Percentiles rank a stretch among this genome's conserved stretches.
These are phyloP conservation scores for Asclepias syriaca DNA, from an alignment of 257 asterid genomes.

Conservation along the genomic window DNA sequence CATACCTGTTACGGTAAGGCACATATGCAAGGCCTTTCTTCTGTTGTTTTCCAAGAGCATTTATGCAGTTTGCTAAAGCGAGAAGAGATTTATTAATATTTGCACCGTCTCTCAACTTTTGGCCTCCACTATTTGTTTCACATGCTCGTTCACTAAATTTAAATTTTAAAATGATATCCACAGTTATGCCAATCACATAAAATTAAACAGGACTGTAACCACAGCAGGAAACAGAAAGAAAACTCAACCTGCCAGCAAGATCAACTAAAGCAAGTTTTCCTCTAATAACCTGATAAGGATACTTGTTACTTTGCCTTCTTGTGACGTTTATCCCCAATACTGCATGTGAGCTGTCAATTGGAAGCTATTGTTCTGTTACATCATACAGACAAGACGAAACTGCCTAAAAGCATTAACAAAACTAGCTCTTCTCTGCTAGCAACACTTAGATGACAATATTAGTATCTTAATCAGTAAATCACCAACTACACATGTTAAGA, in stretches of 20 bases:
- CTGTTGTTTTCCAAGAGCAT: constrained; percentile 91
- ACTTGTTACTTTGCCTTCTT: constrained; percentile 58
- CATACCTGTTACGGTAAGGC: constrained; percentile 90
- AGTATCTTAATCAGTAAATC: background rate
- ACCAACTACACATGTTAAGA: background rate
- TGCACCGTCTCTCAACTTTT: constrained; percentile 96
- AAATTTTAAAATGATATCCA: constrained; percentile 8
- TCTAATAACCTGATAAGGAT: constrained; percentile 71
- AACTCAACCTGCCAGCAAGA: constrained; percentile 93
- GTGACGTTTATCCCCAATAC: constrained; percentile 80
- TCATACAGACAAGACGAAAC: constrained; percentile 19
- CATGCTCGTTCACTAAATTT: constrained; percentile 87
- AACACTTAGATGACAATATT: background rate
- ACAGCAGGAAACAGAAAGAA: constrained; percentile 19
- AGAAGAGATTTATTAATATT: constrained; percentile 90
- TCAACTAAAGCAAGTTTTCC: constrained; percentile 95
- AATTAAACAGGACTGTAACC: constrained; percentile 16
- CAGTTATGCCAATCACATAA: constrained; percentile 6
- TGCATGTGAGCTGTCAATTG: constrained; percentile 75
- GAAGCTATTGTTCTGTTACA: constrained; percentile 12
- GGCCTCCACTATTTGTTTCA: constrained; percentile 89
- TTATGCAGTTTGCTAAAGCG: constrained; percentile 96
- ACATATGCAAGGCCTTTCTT: constrained; percentile 97
- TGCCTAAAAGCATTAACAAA: background rate
- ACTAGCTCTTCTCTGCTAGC: constrained; percentile 1